Percentiles rank a stretch among this genome's conserved stretches.
phyloP scores from a whole-genome alignment of 1,139 yeast species.

The Zygosaccharomyces sapae region DNA sequence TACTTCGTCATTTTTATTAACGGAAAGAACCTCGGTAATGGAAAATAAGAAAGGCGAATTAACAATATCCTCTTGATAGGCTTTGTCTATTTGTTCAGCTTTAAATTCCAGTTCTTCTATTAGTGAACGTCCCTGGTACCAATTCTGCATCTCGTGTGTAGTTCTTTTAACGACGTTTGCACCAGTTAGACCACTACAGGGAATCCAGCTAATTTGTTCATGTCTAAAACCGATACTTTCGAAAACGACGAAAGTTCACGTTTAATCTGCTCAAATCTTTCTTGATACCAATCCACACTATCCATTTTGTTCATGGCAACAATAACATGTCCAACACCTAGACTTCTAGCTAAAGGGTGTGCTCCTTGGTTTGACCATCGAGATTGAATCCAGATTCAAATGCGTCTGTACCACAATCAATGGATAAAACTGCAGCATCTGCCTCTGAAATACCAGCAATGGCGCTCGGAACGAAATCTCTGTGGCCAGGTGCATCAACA shows the following conservation, averaged over 20 bases:
- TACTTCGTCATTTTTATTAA: conserved; percentile 29
- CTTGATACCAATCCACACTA: conserved; percentile 60
- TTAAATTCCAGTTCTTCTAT: conserved; percentile 50
- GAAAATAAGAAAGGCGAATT: conserved; percentile 40
- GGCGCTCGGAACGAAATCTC: conserved; percentile 97
- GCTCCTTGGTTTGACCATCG: conserved; percentile 95
- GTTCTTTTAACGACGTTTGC: conserved; percentile 58
- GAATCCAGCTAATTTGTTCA: conserved; percentile 60
- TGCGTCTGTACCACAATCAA: conserved; percentile 75
- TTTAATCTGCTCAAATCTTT: conserved; percentile 59
- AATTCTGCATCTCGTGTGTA: conserved; percentile 37
- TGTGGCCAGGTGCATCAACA: conserved; percentile 97
- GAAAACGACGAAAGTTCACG: conserved; percentile 58
- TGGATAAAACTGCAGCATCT: conserved; percentile 48
- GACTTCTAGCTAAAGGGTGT: conserved; percentile 70
- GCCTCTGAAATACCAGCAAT: conserved; percentile 95
- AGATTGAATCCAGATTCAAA: conserved; percentile 83
- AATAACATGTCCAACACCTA: conserved; percentile 73
- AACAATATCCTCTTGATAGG: conserved; percentile 30
- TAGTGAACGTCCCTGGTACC: conserved; percentile 57
- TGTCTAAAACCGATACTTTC: conserved; percentile 56
- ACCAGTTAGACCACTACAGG: conserved; percentile 84
- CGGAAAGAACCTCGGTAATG: conserved; percentile 39
- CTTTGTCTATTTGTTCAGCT: conserved; percentile 31
- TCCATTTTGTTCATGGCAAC: conserved; percentile 91